Conservation (phyloP, 768 basidiomycete species). For the Auricularia auricula-judae region DNA sequence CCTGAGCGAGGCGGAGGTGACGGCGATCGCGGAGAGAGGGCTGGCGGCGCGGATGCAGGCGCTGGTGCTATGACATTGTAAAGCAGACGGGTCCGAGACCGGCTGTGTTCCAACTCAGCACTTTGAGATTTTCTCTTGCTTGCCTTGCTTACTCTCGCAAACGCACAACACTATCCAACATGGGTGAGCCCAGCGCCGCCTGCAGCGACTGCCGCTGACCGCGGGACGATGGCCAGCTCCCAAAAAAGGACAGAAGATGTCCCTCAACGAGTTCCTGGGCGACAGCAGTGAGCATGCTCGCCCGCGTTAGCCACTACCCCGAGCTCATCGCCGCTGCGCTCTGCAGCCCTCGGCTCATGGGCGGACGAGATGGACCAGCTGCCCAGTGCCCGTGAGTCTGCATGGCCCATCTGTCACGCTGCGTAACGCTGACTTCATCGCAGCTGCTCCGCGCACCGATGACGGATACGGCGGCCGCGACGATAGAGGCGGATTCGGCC, state of each 20-base stretch:
- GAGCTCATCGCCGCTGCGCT: conserved; percentile 11
- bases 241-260: conserved; percentile 87
- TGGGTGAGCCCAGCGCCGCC: not conserved
- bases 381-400: conserved; percentile 80
- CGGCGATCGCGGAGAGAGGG: conserved; percentile 47
- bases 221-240: conserved; percentile 45
- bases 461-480: conserved; percentile 43
- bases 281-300: conserved; percentile 53
- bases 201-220: not conserved
- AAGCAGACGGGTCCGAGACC: not conserved
- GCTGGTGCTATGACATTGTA: not conserved
- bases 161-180: not conserved
- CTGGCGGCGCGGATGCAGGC: conserved; percentile 20
- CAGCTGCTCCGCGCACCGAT: conserved; percentile 61
- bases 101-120: not conserved
- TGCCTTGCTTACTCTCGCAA: not conserved
- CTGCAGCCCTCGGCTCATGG: conserved; percentile 82
- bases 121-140: not conserved
- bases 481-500: conserved; percentile 37
- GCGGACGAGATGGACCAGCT: conserved; percentile 96
- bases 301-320: conserved; percentile 3
- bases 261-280: conserved; percentile 84
- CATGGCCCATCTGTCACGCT: not conserved
- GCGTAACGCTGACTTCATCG: conserved; percentile 8
- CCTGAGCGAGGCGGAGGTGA: conserved; percentile 45